Conservation (phyloP, 805 yeast species). For the Zygotorulaspora florentina region DNA sequence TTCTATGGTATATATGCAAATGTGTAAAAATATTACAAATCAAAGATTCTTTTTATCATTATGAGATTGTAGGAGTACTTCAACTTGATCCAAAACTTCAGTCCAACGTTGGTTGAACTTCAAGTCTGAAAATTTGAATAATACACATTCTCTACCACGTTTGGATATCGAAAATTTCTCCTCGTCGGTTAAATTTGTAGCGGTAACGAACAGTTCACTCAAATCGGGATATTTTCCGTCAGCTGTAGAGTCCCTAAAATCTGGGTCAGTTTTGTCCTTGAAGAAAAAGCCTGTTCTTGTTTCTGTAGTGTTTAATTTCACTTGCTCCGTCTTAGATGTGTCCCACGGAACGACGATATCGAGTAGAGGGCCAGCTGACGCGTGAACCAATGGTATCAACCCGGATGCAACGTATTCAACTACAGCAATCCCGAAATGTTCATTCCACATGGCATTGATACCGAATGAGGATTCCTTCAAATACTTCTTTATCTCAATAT, state of each 20-base stretch:
- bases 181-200: constrained; percentile 37
- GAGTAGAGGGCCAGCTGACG: constrained; percentile 88
- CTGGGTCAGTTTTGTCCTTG: constrained; percentile 68
- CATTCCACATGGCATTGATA: constrained; percentile 98
- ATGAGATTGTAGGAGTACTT: constrained; percentile 2
- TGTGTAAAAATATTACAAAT: background rate
- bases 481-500: constrained; percentile 52
- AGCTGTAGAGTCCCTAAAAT: constrained; percentile 35
- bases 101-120: constrained; percentile 56
- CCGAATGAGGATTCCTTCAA: constrained; percentile 65
- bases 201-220: constrained; percentile 44
- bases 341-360: constrained; percentile 74
- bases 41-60: background rate
- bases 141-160: constrained; percentile 44
- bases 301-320: constrained; percentile 31
- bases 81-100: constrained; percentile 21
- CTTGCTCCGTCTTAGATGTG: constrained; percentile 26
- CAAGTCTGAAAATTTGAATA: constrained; percentile 57
- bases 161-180: constrained; percentile 42
- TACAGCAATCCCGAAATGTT: constrained; percentile 96
- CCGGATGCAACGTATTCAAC: constrained; percentile 91
- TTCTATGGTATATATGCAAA: background rate
- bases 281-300: constrained; percentile 77
- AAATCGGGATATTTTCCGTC: constrained; percentile 43
- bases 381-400: constrained; percentile 83